Percentiles rank a stretch among this genome's conserved stretches.
Evolutionary conservation across 75 land plant genomes (phyloP).

Genomic region (Cunninghamia lanceolata): DNA sequence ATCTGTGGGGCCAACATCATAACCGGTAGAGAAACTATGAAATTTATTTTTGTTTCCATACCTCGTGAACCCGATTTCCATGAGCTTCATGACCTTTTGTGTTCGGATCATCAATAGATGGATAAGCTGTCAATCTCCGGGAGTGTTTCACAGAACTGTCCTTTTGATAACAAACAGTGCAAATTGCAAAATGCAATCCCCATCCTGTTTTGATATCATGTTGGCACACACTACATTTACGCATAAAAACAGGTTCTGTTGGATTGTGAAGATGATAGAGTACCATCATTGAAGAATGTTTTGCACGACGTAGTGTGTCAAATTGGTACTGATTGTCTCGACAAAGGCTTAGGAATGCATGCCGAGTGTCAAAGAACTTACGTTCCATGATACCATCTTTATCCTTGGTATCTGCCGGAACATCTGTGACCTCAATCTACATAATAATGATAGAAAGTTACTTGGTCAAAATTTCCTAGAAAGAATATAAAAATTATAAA

Average conservation of each 20-base stretch:
- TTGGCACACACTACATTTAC: constrained; percentile 30
- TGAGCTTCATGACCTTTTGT: constrained; percentile 45
- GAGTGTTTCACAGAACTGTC: constrained; percentile 24
- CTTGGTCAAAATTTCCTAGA: neutral
- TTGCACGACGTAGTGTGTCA: constrained; percentile 82
- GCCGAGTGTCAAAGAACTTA: constrained; percentile 61
- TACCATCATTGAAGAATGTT: constrained; percentile 88
- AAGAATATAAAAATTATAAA: too few relatives aligned
- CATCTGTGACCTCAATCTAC: constrained; percentile 44
- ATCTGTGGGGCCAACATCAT: neutral
- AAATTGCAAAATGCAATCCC: constrained; percentile 44
- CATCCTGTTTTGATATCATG: constrained; percentile 46
- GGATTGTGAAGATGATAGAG: constrained; percentile 63
- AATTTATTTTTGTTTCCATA: neutral
- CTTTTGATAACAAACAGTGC: constrained; percentile 29
- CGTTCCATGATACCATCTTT: constrained; percentile 53
- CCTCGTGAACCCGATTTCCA: constrained; percentile 41
- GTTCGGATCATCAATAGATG: constrained; percentile 28
- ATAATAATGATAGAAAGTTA: neutral
- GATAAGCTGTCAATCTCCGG: constrained; percentile 27
- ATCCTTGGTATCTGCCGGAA: constrained; percentile 59
- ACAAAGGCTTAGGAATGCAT: constrained; percentile 60
- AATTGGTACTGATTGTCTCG: constrained; percentile 71
- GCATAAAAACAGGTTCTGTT: constrained; percentile 36
- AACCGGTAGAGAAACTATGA: neutral